phyloP scores from a whole-genome alignment of 1,284 basidiomycete species.

The Cryptococcus maquisensis region DNA sequence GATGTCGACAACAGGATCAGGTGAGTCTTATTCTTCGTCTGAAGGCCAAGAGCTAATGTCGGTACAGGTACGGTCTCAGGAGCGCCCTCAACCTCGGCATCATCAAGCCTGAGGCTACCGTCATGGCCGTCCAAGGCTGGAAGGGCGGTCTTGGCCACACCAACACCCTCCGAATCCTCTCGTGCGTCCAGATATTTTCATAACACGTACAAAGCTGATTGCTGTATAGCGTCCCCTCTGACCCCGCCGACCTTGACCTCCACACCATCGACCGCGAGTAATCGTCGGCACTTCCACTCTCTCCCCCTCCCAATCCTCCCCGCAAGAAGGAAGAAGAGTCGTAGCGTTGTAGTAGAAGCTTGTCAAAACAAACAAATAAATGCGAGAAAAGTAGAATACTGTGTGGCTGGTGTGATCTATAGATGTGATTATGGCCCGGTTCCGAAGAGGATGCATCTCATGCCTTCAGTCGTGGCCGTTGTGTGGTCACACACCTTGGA shows the following conservation, averaged over 20 bases:
- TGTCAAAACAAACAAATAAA: no score
- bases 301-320: no score
- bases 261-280: conserved; percentile 54
- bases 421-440: no score
- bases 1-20: conserved; percentile 64
- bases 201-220: neutral
- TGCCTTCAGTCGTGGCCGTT: no score
- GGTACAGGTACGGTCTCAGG: conserved; percentile 82
- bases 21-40: conserved; percentile 13
- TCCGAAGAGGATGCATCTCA: no score
- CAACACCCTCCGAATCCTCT: conserved; percentile 51
- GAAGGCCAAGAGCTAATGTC: neutral
- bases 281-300: neutral
- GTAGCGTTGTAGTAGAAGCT: no score
- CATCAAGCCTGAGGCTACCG: conserved; percentile 81
- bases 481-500: no score
- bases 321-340: no score
- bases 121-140: conserved; percentile 98
- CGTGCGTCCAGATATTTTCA: conserved; percentile 11
- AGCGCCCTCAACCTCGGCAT: conserved; percentile 83
- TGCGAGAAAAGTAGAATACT: no score
- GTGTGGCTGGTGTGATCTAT: no score
- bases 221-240: conserved; percentile 68
- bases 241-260: conserved; percentile 72
- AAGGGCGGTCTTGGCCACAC: conserved; percentile 90